Evolutionary conservation across 345 rosid species (phyloP).

Genomic region (Rubroshorea leprosula): DNA sequence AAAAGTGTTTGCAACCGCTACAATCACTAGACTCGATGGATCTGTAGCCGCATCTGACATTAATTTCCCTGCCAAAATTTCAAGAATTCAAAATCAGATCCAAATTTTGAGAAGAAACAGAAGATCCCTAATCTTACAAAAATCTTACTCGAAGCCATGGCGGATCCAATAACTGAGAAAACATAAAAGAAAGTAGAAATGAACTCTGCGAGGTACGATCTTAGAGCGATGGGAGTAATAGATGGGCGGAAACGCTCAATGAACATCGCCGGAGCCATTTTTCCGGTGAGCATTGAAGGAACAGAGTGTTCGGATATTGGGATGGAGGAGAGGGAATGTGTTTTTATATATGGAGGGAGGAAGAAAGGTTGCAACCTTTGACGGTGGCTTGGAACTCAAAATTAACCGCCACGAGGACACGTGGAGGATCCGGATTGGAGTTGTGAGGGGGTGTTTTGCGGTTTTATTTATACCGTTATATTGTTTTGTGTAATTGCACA

Average conservation of each 20-base stretch:
- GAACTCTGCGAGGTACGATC: conserved; percentile 81
- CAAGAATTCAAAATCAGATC: neutral
- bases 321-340: neutral
- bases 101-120: too few species aligned
- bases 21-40: conserved; percentile 47
- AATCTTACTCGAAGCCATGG: conserved; percentile 69
- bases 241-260: conserved; percentile 39
- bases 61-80: conserved; percentile 50
- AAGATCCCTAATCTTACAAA: neutral
- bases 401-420: conserved; percentile 18
- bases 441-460: neutral
- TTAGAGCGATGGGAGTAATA: conserved; percentile 43
- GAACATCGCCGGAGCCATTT: conserved; percentile 51
- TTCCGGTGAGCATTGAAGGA: neutral
- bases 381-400: neutral
- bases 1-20: conserved; percentile 65
- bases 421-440: neutral
- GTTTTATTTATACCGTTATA: conserved; percentile 10
- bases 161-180: conserved; percentile 72
- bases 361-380: conserved; percentile 11
- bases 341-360: conserved; percentile 4
- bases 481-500: neutral
- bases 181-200: conserved; percentile 89
- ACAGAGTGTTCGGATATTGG: neutral
- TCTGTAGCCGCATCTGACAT: conserved; percentile 45